Evolutionary conservation across 2,329 filamentous ascomycete species (phyloP).

Genomic region (Microcera coccophila): DNA sequence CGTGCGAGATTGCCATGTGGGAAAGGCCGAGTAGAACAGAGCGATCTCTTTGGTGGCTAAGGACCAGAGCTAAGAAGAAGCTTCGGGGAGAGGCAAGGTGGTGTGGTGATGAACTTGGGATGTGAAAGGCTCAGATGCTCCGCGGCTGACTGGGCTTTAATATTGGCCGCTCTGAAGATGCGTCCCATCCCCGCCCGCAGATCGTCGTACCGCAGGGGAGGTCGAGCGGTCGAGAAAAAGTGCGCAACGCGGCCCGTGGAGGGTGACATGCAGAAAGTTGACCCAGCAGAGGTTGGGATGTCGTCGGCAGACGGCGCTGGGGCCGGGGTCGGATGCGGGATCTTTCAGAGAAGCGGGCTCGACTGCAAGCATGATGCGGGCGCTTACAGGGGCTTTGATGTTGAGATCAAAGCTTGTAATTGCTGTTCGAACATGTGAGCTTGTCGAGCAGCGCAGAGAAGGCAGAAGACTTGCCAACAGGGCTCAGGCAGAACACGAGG

Average conservation of each 20-base stretch:
- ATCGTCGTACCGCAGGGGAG: constrained; percentile 28
- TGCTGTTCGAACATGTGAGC: no score
- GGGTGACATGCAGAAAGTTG: constrained; percentile 25
- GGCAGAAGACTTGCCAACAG: neutral
- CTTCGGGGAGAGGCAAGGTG: constrained; percentile 10
- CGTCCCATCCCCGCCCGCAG: constrained; percentile 20
- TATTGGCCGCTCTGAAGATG: constrained; percentile 47
- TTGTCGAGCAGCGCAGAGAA: neutral
- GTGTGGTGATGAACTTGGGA: constrained; percentile 7
- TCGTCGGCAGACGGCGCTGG: neutral
- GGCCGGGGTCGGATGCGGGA: neutral
- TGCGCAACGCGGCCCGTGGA: constrained; percentile 15
- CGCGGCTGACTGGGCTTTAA: constrained; percentile 48
- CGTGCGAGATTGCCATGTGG: constrained; percentile 31
- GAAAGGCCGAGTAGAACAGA: constrained; percentile 15
- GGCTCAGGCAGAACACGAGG: neutral
- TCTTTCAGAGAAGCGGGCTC: neutral
- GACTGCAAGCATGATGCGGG: neutral
- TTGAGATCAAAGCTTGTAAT: no score
- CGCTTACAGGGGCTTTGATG: neutral
- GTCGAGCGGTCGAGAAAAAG: constrained; percentile 18
- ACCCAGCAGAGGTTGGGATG: neutral
- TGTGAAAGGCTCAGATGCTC: constrained; percentile 26
- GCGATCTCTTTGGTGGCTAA: constrained; percentile 10
- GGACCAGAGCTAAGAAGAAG: constrained; percentile 21